Evolutionary conservation across 1,284 basidiomycete species (phyloP), one percentile per base, ranked within the genome.

Genomic region (Apiotrichum montevideense): DNA sequence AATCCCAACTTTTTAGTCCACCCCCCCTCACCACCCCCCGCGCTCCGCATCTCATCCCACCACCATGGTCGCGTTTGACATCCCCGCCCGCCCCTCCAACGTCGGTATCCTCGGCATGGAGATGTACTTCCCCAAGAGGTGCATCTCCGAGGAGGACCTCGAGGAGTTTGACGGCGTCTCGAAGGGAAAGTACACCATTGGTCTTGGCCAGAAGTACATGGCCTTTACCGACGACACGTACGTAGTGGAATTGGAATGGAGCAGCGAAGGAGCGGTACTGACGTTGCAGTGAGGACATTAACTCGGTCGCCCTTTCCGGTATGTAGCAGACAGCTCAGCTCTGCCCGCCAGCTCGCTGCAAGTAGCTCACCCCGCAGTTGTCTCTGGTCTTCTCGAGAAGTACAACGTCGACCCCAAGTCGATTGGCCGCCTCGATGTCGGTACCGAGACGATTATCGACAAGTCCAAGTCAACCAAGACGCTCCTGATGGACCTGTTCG

Each of bases 391-490:
- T 43, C 82, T 98, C 64, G 84, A 90, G 72, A 98, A 96, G 79
- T 96, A 88, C 84, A 87, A 93, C 80, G 84, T 99, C 70, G 93
- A 98, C 81, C 94, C 95, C 62, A 87, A 84, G 71, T 91, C 89
- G 56, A 95, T 99, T 74, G 95, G 95, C 59, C 92, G 95, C 66
- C 85, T 98, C 59, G 95, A 98, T 66, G 93, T 98, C 66, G 95
- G 95, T 58, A 98, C 96, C 35, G 96, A 98, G 79, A 98, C 96
- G 53, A 90, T 98, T 79, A 97, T 99, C 69, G 95, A 99, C 85
- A 98, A 98, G 81, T 95, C 93, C 62, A 99, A 99, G 80, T 91
- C 95, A 34, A 93, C 94, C 78, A 99, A 99, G 81, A 98, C 96
- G 4, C 86, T 92, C 57, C 84, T 99, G 63, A 98, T 99, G 95